These are phyloP conservation scores for Pseudocercospora cruenta DNA, from an alignment of 2,329 filamentous ascomycete genomes.

Conservation along the genomic window DNA sequence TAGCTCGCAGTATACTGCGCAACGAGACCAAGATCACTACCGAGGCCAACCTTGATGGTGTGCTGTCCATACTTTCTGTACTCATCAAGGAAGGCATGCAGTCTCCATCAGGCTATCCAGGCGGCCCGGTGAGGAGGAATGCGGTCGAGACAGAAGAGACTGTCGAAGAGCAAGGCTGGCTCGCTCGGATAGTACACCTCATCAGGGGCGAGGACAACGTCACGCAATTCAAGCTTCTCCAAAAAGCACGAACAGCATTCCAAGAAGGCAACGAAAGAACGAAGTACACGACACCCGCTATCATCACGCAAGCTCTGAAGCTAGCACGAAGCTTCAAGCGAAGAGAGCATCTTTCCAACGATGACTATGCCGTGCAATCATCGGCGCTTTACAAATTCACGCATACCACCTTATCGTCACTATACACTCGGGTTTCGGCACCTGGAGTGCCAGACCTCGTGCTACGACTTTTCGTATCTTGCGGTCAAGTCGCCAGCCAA, in stretches of 20 bases:
- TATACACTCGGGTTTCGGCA: constrained; percentile 78
- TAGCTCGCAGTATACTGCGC: constrained; percentile 78
- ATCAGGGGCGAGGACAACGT: constrained; percentile 84
- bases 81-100: constrained; percentile 92
- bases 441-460: constrained; percentile 82
- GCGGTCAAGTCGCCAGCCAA: constrained; percentile 90
- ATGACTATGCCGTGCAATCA: constrained; percentile 72
- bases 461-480: constrained; percentile 85
- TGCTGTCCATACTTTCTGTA: constrained; percentile 85
- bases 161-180: constrained; percentile 95
- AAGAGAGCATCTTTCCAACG: constrained; percentile 81
- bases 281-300: constrained; percentile 89
- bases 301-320: constrained; percentile 88
- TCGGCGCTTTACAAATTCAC: constrained; percentile 94
- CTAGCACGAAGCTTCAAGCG: constrained; percentile 86
- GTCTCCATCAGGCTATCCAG: constrained; percentile 77
- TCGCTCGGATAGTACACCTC: constrained; percentile 88
- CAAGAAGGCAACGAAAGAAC: constrained; percentile 92
- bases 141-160: constrained; percentile 92
- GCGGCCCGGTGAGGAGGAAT: constrained; percentile 72
- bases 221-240: constrained; percentile 85
- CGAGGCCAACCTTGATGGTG: constrained; percentile 79
- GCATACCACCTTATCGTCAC: constrained; percentile 80
- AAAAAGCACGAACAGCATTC: constrained; percentile 84
- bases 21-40: constrained; percentile 81